Evolutionary conservation across 768 basidiomycete species (phyloP).

Genomic region (Russula sp.): DNA sequence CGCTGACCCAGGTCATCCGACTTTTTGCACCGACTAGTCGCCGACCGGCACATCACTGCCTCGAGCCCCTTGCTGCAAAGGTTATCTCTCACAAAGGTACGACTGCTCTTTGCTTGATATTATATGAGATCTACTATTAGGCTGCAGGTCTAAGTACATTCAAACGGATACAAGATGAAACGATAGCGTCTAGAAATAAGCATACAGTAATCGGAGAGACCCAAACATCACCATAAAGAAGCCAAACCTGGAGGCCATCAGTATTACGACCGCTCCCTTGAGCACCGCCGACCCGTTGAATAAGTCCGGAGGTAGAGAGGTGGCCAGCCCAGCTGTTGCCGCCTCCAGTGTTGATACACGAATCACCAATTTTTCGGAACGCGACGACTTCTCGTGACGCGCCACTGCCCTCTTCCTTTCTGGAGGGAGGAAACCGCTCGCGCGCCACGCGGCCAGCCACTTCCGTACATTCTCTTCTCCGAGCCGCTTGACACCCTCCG

Average conservation of each 20-base stretch:
- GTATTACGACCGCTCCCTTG: not conserved
- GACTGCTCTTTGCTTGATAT: not conserved
- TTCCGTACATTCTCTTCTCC: conserved; percentile 16
- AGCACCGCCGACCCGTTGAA: not conserved
- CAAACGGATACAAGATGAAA: not conserved
- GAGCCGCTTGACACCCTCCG: conserved; percentile 5
- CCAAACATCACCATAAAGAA: conserved; percentile 1
- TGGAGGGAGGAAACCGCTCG: conserved; percentile 16
- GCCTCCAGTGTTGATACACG: not conserved
- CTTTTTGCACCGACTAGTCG: too few species aligned
- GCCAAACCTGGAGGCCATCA: conserved; percentile 9
- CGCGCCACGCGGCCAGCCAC: conserved; percentile 17
- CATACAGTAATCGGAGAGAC: not conserved
- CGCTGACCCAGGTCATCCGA: too few species aligned
- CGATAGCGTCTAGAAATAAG: not conserved
- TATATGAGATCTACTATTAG: not conserved
- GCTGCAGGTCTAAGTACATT: not conserved
- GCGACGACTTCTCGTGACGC: not conserved
- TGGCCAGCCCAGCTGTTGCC: not conserved
- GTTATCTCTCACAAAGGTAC: not conserved
- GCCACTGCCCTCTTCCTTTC: conserved; percentile 5
- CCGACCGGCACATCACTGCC: too few species aligned
- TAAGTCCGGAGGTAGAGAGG: not conserved
- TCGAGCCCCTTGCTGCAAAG: not conserved
- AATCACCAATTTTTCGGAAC: not conserved